Evolutionary conservation across 1,284 basidiomycete genomes (phyloP), one percentile per base, ranked within the genome.

Genomic region (Leccinum insolens): DNA sequence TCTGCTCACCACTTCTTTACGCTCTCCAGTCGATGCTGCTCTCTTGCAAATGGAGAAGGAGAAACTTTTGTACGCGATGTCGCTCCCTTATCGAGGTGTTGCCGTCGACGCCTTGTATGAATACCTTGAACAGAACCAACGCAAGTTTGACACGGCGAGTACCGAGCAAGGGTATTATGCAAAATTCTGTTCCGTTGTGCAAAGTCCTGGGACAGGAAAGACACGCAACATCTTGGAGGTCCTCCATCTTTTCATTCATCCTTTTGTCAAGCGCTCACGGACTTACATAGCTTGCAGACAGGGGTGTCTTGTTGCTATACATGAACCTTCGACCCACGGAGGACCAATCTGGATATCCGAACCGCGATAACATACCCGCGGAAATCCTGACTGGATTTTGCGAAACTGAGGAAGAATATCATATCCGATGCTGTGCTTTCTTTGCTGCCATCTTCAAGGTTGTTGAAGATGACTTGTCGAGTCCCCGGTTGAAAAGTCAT

Each of bases 271-370:
- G 7, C 28, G 28, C 28, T 28, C 28, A 28, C 28, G 28, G 2
- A 2, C 28, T 31, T 31, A 31, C 28, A 31, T 31, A 31, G 28
- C 28, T 31, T 31, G 28, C 28, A 2, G 28, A 31, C 28, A 31
- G 2, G 28, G 28, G 28, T 2, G 28, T 31, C 28, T 31, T 2
- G 7, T 31, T 31, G 28, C 8, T 31, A 31, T 31, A 31, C 7
- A 31, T 31, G 28, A 31, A 31, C 28, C 7, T 31, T 31, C 28
- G 28, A 31, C 95, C 28, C 28, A 28, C 28, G 28, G 28, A 28
- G 28, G 28, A 28, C 28, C 7, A 28, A 28, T 28, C 28, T 28
- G 28, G 28, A 28, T 28, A 28, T 28, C 28, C 28, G 28, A 28
- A 28, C 28, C 28, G 28, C 28, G 28, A 55, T 7, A 6, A 25